A percentile compares a stretch with the other conserved stretches of the same genome.
phyloP scores from a whole-genome alignment of 768 basidiomycete species.

The Russula foetens region DNA sequence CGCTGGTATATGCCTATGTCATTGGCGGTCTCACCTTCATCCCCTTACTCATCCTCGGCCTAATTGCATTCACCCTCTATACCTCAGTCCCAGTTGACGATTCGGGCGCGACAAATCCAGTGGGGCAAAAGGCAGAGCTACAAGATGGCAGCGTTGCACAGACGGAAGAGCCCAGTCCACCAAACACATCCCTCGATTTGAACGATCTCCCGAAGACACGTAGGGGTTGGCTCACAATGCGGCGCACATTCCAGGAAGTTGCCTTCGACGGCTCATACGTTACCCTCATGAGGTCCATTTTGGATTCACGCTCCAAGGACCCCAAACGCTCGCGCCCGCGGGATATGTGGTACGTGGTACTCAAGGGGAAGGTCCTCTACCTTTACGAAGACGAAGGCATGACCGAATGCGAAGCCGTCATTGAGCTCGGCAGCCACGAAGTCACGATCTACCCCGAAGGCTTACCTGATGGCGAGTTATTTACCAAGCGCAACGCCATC shows the following conservation, averaged over 20 bases:
- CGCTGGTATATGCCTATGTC: slow-evolving; percentile 76
- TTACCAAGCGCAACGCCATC: slow-evolving; percentile 83
- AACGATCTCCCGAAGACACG: slow-evolving; percentile 59
- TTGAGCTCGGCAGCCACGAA: slow-evolving; percentile 74
- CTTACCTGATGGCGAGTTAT: slow-evolving; percentile 81
- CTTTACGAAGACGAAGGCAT: slow-evolving; percentile 90
- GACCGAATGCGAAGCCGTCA: slow-evolving; percentile 85
- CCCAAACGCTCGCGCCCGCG: slow-evolving; percentile 78
- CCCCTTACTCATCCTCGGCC: slow-evolving; percentile 56
- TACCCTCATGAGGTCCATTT: slow-evolving; percentile 67
- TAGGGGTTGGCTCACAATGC: slow-evolving; percentile 78
- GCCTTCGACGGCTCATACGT: slow-evolving; percentile 62
- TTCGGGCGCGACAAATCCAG: slow-evolving; percentile 34
- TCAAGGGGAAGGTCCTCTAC: slow-evolving; percentile 88
- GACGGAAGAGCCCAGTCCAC: slow-evolving; percentile 26
- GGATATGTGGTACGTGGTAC: slow-evolving; percentile 87
- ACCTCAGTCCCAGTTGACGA: slow-evolving; percentile 78
- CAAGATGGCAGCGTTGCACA: slow-evolving; percentile 20
- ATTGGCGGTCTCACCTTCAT: slow-evolving; percentile 88
- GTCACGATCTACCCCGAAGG: slow-evolving; percentile 70
- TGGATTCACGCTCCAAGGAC: slow-evolving; percentile 78
- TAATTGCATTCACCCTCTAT: slow-evolving; percentile 62
- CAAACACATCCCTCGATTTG: slow-evolving; percentile 24
- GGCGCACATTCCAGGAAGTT: slow-evolving; percentile 67
- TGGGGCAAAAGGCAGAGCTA: slow-evolving; percentile 25